Evolutionary conservation across 2,329 filamentous ascomycete genomes (phyloP).

Genomic region (Ophiostoma piceae): DNA sequence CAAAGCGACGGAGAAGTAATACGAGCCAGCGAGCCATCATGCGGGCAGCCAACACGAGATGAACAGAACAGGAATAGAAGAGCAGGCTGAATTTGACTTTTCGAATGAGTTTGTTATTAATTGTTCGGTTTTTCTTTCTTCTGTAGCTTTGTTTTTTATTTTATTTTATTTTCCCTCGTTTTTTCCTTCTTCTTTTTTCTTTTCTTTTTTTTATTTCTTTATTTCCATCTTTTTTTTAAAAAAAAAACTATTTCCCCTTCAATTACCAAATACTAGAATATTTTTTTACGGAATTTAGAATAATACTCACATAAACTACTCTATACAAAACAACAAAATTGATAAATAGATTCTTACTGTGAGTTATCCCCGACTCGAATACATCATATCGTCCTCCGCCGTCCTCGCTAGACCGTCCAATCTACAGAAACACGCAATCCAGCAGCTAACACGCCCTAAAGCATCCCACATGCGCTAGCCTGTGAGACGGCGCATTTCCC

Average conservation of each 20-base stretch:
- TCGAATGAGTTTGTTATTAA: too few relatives aligned
- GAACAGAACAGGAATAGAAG: neutral
- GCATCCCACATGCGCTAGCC: conserved; percentile 9
- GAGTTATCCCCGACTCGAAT: neutral
- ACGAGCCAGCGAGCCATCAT: too few relatives aligned
- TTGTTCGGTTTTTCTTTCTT: neutral
- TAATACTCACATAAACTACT: neutral
- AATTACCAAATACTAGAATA: neutral
- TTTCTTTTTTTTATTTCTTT: neutral
- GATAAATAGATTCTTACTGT: neutral
- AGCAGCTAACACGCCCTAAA: conserved; percentile 2
- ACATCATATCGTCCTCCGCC: neutral
- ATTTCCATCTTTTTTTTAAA: neutral
- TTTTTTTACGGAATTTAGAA: neutral
- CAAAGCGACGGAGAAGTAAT: neutral
- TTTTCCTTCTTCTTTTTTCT: neutral
- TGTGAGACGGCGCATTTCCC: neutral
- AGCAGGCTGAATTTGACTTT: too few relatives aligned
- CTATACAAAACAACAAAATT: neutral
- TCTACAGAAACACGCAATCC: conserved; percentile 3
- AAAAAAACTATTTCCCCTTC: neutral
- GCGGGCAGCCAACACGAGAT: neutral
- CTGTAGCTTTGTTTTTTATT: too few relatives aligned
- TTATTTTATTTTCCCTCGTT: neutral
- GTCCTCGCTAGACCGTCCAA: neutral